Percentiles rank a stretch among this genome's conserved stretches.
Evolutionary conservation across 805 yeast species (phyloP).

Genomic region (Pichia sporocuriosa): DNA sequence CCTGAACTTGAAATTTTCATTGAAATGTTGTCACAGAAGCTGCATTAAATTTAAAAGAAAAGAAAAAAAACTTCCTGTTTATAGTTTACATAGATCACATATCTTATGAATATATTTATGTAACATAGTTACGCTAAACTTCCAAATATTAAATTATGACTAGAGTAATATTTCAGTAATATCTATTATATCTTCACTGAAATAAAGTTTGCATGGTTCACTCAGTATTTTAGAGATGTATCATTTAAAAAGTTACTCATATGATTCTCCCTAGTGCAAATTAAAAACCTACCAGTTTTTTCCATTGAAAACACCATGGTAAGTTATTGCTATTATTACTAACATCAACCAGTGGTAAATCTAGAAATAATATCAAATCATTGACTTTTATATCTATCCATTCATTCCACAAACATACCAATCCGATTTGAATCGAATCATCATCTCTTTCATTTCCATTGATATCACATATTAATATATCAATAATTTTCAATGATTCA

Average conservation of each 20-base stretch:
- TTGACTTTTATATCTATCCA: constrained; percentile 13
- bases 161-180: too few relatives aligned
- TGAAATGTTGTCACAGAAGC: not conserved
- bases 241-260: too few relatives aligned
- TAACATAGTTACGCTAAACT: too few relatives aligned
- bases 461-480: constrained; percentile 6
- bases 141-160: too few relatives aligned
- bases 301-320: constrained; percentile 16
- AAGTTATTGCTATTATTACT: not conserved
- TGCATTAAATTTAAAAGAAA: too few relatives aligned
- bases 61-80: too few relatives aligned
- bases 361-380: constrained; percentile 11
- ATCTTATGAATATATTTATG: too few relatives aligned
- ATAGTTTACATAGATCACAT: too few relatives aligned
- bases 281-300: constrained; percentile 10
- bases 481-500: constrained; percentile 2
- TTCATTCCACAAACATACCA: constrained; percentile 12
- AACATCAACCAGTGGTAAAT: not conserved
- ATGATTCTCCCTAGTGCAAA: not conserved
- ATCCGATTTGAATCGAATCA: not conserved
- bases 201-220: too few relatives aligned
- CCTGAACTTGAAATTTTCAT: constrained; percentile 4
- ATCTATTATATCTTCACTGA: too few relatives aligned
- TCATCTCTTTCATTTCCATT: not conserved
- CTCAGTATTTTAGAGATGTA: too few relatives aligned